Conservation (phyloP, 2,329 filamentous ascomycete genomes). For the Colletotrichum cordylinicola region DNA sequence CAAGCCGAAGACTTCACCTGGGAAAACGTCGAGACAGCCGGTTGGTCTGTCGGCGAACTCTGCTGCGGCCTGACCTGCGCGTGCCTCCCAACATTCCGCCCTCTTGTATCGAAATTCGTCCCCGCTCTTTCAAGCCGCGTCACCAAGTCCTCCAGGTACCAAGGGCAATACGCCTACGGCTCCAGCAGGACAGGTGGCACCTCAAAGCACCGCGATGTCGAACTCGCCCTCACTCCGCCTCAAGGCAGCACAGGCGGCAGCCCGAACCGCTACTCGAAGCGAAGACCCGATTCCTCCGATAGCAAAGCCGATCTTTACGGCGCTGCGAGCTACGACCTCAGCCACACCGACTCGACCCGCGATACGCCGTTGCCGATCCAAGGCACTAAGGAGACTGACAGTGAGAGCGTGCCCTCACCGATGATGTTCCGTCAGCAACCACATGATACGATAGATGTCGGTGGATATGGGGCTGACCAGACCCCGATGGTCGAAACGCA, state of each 20-base stretch:
- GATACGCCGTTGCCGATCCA: background rate
- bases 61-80: conserved; percentile 26
- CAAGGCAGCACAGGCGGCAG: background rate
- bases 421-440: background rate
- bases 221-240: background rate
- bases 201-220: background rate
- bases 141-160: background rate
- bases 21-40: conserved; percentile 27
- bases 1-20: conserved; percentile 25
- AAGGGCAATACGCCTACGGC: background rate
- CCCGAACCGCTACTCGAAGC: background rate
- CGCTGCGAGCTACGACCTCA: background rate
- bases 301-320: conserved; percentile 11
- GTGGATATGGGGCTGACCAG: background rate
- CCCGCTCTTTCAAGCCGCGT: background rate
- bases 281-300: background rate
- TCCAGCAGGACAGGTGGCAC: background rate
- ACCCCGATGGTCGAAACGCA: background rate
- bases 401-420: background rate
- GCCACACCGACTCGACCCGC: background rate
- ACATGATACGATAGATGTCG: background rate
- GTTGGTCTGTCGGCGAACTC: conserved; percentile 29
- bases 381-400: background rate
- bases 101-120: conserved; percentile 19
- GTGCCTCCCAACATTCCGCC: conserved; percentile 29